These are phyloP conservation scores for Paxillus ammoniavirescens DNA, from an alignment of 768 basidiomycete species.

Conservation along the genomic window DNA sequence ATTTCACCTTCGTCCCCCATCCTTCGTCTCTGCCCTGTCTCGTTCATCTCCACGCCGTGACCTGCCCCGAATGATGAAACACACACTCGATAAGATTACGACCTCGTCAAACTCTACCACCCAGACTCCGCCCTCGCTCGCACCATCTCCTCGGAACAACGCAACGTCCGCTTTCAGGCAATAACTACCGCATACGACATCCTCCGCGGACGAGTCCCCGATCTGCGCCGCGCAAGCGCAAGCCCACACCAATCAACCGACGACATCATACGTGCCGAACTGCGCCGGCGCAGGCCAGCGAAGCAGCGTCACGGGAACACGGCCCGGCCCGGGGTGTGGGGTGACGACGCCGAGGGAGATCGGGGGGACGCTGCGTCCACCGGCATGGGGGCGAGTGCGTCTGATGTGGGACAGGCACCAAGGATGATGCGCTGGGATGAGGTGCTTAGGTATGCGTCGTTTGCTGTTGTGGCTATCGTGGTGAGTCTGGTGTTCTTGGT, in stretches of 20 bases:
- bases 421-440: no score
- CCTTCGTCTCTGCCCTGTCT: neutral
- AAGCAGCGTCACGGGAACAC: slow-evolving; percentile 6
- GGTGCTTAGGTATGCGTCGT: slow-evolving; percentile 9
- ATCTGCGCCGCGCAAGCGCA: neutral
- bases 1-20: no score
- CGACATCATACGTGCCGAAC: slow-evolving; percentile 50
- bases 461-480: slow-evolving; percentile 10
- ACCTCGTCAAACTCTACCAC: slow-evolving; percentile 69
- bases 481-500: slow-evolving; percentile 7
- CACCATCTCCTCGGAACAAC: slow-evolving; percentile 38
- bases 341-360: no score
- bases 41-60: neutral
- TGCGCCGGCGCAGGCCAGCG: slow-evolving; percentile 47
- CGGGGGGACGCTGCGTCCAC: no score
- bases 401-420: no score
- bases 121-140: slow-evolving; percentile 58
- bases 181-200: slow-evolving; percentile 64
- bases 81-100: slow-evolving; percentile 52
- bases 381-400: no score
- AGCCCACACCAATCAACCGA: neutral
- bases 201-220: slow-evolving; percentile 14
- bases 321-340: neutral
- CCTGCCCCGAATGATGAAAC: no score
- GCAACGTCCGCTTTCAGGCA: slow-evolving; percentile 61